Conservation (phyloP, 1,284 basidiomycete genomes). For the Leccinum pachyderme region DNA sequence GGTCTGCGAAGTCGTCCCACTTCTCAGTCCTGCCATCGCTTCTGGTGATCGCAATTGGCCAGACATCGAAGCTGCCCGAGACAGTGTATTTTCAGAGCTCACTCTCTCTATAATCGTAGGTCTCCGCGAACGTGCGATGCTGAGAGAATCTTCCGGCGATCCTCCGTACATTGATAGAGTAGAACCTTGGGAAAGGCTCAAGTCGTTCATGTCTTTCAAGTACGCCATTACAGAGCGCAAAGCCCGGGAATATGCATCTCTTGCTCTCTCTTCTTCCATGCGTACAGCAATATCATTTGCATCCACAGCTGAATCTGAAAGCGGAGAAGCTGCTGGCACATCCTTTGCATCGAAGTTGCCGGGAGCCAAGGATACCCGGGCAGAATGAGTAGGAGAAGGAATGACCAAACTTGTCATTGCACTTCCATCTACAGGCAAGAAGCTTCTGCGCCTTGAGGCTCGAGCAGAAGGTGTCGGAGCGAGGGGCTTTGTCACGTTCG, state of each 20-base stretch:
- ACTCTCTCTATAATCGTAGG: slow-evolving; percentile 64
- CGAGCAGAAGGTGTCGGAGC: slow-evolving; percentile 47
- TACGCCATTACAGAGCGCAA: slow-evolving; percentile 92
- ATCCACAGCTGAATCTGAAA: slow-evolving; percentile 50
- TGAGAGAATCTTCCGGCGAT: slow-evolving; percentile 40
- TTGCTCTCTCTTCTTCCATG: slow-evolving; percentile 66
- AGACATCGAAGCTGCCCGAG: slow-evolving; percentile 40
- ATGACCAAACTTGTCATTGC: slow-evolving; percentile 50
- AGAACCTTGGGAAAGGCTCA: slow-evolving; percentile 60
- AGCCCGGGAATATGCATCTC: slow-evolving; percentile 72
- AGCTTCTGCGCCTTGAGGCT: slow-evolving; percentile 74
- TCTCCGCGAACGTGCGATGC: slow-evolving; percentile 51
- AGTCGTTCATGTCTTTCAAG: slow-evolving; percentile 91
- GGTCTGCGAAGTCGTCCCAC: slow-evolving; percentile 60
- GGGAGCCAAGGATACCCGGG: slow-evolving; percentile 49
- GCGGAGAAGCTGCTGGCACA: slow-evolving; percentile 32
- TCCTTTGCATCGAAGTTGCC: slow-evolving; percentile 43
- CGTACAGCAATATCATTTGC: slow-evolving; percentile 40
- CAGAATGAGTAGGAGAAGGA: slow-evolving; percentile 63
- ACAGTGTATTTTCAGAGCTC: slow-evolving; percentile 40
- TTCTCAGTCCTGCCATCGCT: slow-evolving; percentile 54
- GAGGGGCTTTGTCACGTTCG: slow-evolving; percentile 44
- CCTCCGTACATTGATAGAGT: slow-evolving; percentile 54
- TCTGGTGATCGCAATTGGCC: slow-evolving; percentile 63
- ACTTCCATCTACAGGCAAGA: slow-evolving; percentile 74